A percentile compares a stretch with the other conserved stretches of the same genome.
Evolutionary conservation across 1,139 yeast genomes (phyloP).

Genomic region (Yamadazyma buinensis): DNA sequence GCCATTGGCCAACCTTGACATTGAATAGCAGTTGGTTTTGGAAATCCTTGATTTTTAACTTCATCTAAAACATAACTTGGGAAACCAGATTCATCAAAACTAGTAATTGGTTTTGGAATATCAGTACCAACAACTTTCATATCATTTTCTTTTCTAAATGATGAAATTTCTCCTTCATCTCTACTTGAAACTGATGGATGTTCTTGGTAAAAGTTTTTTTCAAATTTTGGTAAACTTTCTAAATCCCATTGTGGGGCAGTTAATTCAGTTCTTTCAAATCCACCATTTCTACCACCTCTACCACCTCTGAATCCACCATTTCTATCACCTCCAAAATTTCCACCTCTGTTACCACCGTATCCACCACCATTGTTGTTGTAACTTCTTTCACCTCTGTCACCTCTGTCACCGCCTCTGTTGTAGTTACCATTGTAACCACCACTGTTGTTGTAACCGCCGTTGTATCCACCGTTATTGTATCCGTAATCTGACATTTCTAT

Average conservation of each 20-base stretch:
- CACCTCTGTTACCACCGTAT: constrained; percentile 7
- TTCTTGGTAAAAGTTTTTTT: constrained; percentile 91
- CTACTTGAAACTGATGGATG: constrained; percentile 74
- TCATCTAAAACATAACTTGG: constrained; percentile 89
- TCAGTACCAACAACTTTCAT: constrained; percentile 83
- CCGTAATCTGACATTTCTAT: constrained; percentile 2
- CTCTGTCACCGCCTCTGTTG: constrained; percentile 5
- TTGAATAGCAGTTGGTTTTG: constrained; percentile 91
- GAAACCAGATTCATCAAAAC: constrained; percentile 95
- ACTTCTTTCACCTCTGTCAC: not conserved
- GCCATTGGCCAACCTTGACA: constrained; percentile 99
- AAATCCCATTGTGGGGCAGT: constrained; percentile 77
- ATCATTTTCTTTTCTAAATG: constrained; percentile 77
- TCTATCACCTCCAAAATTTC: constrained; percentile 6
- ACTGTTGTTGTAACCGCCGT: constrained; percentile 3
- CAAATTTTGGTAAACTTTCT: constrained; percentile 78
- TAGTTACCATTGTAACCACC: constrained; percentile 6
- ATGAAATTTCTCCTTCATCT: constrained; percentile 64
- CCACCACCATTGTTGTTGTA: constrained; percentile 6
- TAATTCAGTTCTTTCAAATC: constrained; percentile 51
- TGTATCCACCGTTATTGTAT: constrained; percentile 5
- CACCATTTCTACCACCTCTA: constrained; percentile 24
- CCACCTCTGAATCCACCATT: constrained; percentile 7
- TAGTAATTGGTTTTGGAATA: constrained; percentile 91
- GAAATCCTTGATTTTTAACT: constrained; percentile 90